Conservation (phyloP, 306 rosid genomes). For the Coriaria nepalensis region DNA sequence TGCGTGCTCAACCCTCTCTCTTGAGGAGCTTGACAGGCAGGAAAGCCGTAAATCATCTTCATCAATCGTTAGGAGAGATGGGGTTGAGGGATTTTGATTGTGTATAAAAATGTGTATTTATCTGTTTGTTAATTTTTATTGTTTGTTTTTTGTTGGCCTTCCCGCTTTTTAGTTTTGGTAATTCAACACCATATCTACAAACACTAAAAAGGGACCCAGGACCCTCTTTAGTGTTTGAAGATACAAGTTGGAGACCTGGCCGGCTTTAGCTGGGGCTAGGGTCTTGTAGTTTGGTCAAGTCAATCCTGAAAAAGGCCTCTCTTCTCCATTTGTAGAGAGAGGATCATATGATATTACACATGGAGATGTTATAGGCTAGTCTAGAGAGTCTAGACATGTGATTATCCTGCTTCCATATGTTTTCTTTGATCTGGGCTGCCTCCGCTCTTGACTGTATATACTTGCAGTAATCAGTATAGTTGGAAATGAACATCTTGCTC, state of each 20-base stretch:
- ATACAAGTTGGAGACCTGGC: constrained; percentile 22
- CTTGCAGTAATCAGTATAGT: too few species aligned
- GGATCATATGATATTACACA: too few species aligned
- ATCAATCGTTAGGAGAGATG: constrained; percentile 48
- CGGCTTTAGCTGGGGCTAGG: constrained; percentile 12
- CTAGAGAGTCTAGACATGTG: too few species aligned
- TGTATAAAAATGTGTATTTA: constrained; percentile 35
- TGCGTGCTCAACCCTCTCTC: constrained; percentile 51
- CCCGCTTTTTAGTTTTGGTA: constrained; percentile 14
- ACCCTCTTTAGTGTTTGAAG: constrained; percentile 27
- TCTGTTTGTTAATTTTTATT: constrained; percentile 12
- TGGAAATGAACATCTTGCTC: too few species aligned
- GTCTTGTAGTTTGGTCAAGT: too few species aligned
- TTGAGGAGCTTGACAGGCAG: constrained; percentile 64
- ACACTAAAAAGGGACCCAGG: too few species aligned
- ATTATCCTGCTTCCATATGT: too few species aligned
- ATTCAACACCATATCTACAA: constrained; percentile 61
- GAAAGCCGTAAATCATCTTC: constrained; percentile 77
- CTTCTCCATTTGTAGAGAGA: too few species aligned
- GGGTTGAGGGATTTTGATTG: constrained; percentile 91
- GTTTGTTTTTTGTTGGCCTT: constrained; percentile 16
- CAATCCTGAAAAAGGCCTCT: too few species aligned
- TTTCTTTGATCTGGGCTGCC: too few species aligned
- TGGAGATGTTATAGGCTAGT: too few species aligned
- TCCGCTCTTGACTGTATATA: too few species aligned